Percentiles rank a stretch among this genome's conserved stretches.
Evolutionary conservation across 179 eudicot species (phyloP).

Genomic region (Spinacia oleracea): DNA sequence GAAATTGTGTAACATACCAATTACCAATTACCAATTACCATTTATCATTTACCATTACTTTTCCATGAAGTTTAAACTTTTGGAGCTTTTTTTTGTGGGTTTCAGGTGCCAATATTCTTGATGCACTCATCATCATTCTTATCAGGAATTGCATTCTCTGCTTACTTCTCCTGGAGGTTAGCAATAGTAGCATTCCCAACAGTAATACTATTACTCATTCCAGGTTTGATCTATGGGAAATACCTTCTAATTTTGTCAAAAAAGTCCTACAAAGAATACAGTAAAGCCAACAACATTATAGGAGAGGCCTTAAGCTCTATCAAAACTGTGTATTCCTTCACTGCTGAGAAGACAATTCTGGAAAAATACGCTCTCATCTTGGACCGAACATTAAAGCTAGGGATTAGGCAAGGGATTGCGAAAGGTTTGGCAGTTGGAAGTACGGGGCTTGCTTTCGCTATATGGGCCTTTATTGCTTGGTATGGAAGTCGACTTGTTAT

Average conservation of each 20-base stretch:
- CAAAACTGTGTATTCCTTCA: constrained; percentile 80
- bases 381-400: constrained; percentile 60
- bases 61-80: no score
- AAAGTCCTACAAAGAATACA: constrained; percentile 59
- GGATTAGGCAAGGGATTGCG: constrained; percentile 75
- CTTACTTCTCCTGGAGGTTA: constrained; percentile 90
- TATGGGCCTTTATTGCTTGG: constrained; percentile 97
- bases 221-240: constrained; percentile 80
- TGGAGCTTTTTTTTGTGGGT: background rate
- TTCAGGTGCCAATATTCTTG: constrained; percentile 82
- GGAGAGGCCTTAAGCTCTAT: constrained; percentile 83
- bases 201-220: constrained; percentile 62
- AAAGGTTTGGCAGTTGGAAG: constrained; percentile 92
- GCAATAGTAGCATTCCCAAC: constrained; percentile 77
- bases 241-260: constrained; percentile 62
- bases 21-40: no score
- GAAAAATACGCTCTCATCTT: constrained; percentile 60
- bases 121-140: constrained; percentile 81
- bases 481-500: constrained; percentile 86
- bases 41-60: no score
- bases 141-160: constrained; percentile 81
- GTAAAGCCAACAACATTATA: constrained; percentile 65
- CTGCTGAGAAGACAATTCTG: constrained; percentile 74
- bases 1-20: no score
- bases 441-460: constrained; percentile 75